Evolutionary conservation across 805 yeast genomes (phyloP).

Genomic region (Barnettozyma sucrosica): DNA sequence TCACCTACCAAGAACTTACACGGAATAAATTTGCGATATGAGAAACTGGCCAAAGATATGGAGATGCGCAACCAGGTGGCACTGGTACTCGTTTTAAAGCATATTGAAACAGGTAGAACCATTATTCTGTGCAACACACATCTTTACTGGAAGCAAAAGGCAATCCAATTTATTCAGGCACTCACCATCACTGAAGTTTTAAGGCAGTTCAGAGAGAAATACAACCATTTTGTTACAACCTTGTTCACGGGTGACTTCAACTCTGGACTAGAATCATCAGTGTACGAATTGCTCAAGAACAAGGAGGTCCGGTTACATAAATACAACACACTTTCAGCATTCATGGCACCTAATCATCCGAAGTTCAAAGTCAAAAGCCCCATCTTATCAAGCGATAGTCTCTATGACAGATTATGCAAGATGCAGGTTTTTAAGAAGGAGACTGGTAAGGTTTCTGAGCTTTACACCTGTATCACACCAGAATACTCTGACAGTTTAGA

Average conservation of each 20-base stretch:
- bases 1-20: constrained; percentile 6
- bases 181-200: constrained; percentile 36
- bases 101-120: constrained; percentile 33
- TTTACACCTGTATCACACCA: constrained; percentile 42
- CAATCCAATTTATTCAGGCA: constrained; percentile 50
- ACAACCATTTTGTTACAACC: constrained; percentile 28
- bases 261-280: constrained; percentile 44
- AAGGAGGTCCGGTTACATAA: constrained; percentile 17
- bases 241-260: constrained; percentile 55
- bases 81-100: constrained; percentile 42
- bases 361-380: constrained; percentile 29
- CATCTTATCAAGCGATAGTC: constrained; percentile 24
- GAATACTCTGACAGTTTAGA: constrained; percentile 49
- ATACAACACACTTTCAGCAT: constrained; percentile 17
- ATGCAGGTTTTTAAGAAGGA: constrained; percentile 1
- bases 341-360: constrained; percentile 11
- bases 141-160: constrained; percentile 53
- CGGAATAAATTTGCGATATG: constrained; percentile 1
- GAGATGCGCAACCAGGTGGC: constrained; percentile 52
- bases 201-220: constrained; percentile 25
- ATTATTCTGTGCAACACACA: constrained; percentile 54
- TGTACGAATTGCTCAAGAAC: constrained; percentile 38
- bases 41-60: constrained; percentile 17
- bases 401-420: constrained; percentile 25
- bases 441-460: constrained; percentile 8